These are phyloP conservation scores for Fusarium nematophilum DNA, from an alignment of 2,329 filamentous ascomycete species.

Conservation along the genomic window DNA sequence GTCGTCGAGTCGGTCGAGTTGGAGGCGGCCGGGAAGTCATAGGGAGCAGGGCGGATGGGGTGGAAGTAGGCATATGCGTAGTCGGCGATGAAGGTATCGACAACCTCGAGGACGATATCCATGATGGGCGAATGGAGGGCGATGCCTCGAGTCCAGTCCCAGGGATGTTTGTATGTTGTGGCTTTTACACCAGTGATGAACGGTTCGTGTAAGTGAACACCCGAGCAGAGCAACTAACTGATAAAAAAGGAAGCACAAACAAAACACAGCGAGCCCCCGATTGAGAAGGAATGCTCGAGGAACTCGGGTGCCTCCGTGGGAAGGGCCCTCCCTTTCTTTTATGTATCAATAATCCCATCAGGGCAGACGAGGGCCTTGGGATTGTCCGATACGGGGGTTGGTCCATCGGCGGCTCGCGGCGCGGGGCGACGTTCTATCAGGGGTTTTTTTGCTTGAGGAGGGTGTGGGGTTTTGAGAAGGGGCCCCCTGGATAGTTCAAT, in stretches of 20 bases:
- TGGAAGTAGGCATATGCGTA: slow-evolving; percentile 77
- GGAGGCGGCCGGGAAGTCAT: slow-evolving; percentile 61
- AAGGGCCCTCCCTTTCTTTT: slow-evolving; percentile 21
- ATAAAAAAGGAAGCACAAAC: background rate
- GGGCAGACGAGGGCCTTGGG: slow-evolving; percentile 6
- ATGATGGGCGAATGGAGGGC: slow-evolving; percentile 62
- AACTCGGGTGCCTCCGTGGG: background rate
- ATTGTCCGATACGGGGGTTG: slow-evolving; percentile 34
- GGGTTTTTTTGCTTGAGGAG: slow-evolving; percentile 7
- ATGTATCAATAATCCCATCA: slow-evolving; percentile 27
- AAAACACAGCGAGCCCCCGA: background rate
- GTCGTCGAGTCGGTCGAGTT: slow-evolving; percentile 65
- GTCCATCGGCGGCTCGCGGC: slow-evolving; percentile 34
- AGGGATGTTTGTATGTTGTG: slow-evolving; percentile 3
- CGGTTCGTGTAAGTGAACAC: slow-evolving; percentile 21
- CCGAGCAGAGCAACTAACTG: background rate
- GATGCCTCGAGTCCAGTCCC: background rate
- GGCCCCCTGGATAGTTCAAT: slow-evolving; percentile 6
- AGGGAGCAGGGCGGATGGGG: slow-evolving; percentile 68
- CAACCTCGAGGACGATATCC: slow-evolving; percentile 91
- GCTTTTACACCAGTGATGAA: background rate
- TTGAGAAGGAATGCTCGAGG: background rate
- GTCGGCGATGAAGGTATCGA: slow-evolving; percentile 86
- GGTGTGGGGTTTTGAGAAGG: slow-evolving; percentile 21
- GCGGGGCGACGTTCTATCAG: slow-evolving; percentile 32